These are phyloP conservation scores for Crepidotus variabilis DNA, from an alignment of 768 basidiomycete genomes.

Conservation along the genomic window DNA sequence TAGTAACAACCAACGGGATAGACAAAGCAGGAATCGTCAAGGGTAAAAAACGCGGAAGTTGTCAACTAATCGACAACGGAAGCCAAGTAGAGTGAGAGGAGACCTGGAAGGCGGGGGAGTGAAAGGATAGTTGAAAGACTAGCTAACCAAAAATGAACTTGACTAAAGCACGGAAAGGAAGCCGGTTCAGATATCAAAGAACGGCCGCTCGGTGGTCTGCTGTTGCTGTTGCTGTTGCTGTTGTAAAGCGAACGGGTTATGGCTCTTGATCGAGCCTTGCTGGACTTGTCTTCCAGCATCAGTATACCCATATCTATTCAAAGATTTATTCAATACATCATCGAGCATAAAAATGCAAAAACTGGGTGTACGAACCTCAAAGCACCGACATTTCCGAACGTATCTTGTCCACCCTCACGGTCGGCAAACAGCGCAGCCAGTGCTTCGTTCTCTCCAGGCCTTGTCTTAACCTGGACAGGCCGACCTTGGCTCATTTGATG, in stretches of 20 bases:
- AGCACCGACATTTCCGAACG: slow-evolving; percentile 86
- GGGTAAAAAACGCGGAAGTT: no score
- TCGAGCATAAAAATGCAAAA: not conserved
- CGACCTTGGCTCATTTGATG: slow-evolving; percentile 27
- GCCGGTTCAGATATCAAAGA: slow-evolving; percentile 62
- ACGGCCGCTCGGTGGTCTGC: slow-evolving; percentile 64
- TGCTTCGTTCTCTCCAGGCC: slow-evolving; percentile 59
- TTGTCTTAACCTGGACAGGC: slow-evolving; percentile 37
- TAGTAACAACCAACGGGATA: no score
- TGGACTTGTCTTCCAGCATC: slow-evolving; percentile 43
- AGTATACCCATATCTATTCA: slow-evolving; percentile 52
- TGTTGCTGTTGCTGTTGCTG: slow-evolving; percentile 45
- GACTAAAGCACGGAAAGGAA: not conserved
- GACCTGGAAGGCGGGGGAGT: no score
- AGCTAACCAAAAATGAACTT: not conserved
- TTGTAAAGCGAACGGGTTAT: slow-evolving; percentile 69
- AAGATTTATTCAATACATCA: not conserved
- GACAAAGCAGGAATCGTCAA: no score
- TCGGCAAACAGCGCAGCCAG: slow-evolving; percentile 84
- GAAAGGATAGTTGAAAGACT: no score
- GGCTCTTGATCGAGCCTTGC: slow-evolving; percentile 34
- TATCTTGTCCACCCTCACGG: slow-evolving; percentile 90
- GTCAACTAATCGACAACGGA: no score
- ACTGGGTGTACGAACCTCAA: slow-evolving; percentile 48
- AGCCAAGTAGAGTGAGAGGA: no score